Conservation (phyloP, 305 asterid species). For the Rubia peregrina region DNA sequence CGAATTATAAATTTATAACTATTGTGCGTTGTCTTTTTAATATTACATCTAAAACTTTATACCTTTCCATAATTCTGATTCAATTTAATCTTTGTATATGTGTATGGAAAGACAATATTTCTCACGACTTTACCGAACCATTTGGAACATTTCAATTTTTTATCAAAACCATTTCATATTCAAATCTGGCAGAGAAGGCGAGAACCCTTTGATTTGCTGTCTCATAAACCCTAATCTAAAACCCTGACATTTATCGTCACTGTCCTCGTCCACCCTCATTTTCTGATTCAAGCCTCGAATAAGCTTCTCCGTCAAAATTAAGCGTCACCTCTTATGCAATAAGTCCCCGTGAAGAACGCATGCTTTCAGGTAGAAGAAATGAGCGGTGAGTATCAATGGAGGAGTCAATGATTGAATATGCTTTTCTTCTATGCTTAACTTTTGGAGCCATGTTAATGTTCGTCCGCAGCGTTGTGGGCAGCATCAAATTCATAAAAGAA, state of each 20-base stretch:
- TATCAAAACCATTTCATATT: not conserved
- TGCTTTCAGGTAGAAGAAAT: slow-evolving; percentile 7
- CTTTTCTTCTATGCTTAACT: slow-evolving; percentile 16
- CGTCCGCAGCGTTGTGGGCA: slow-evolving; percentile 32
- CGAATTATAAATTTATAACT: no score
- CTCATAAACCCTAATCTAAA: not conserved
- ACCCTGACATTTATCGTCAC: not conserved
- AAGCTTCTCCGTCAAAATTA: not conserved
- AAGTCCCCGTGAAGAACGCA: not conserved
- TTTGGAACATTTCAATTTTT: no score
- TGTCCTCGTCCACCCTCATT: not conserved
- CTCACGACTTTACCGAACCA: no score
- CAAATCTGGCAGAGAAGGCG: not conserved
- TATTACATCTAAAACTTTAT: no score
- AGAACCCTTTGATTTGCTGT: not conserved
- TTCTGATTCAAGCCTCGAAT: not conserved
- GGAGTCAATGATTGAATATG: slow-evolving; percentile 25
- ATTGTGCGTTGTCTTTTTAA: no score
- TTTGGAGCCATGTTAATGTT: slow-evolving; percentile 51
- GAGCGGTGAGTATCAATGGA: slow-evolving; percentile 12
- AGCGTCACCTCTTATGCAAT: not conserved
- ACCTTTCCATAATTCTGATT: no score
- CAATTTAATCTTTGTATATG: no score
- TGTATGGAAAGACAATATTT: no score
- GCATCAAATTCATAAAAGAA: slow-evolving; percentile 39